These are phyloP conservation scores for Gracilaria gracilis DNA, from an alignment of 23 red algal species.

Conservation along the genomic window DNA sequence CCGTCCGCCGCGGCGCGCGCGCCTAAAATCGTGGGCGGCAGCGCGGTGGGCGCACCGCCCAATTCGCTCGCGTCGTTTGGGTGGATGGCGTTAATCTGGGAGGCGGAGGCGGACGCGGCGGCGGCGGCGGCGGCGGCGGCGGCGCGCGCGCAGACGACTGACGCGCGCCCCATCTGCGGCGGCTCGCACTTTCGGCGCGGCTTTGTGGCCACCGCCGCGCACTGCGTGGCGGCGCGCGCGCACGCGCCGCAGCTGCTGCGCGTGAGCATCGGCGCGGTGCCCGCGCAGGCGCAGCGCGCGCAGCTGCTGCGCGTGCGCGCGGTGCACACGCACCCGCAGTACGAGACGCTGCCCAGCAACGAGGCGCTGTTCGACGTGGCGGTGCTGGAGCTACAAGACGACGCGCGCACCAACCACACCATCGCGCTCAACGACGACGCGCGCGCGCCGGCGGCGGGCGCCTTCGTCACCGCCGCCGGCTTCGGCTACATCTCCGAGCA, in stretches of 20 bases:
- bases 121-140: background rate
- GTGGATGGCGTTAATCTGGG: constrained; percentile 71
- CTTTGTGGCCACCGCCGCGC: constrained; percentile 66
- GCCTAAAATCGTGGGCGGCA: constrained; percentile 45
- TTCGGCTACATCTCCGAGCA: constrained; percentile 60
- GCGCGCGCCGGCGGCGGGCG: constrained; percentile 18
- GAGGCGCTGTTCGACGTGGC: constrained; percentile 58
- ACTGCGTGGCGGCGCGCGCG: constrained; percentile 66
- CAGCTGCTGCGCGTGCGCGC: background rate
- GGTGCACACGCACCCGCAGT: constrained; percentile 49
- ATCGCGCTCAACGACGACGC: constrained; percentile 27
- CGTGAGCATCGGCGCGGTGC: constrained; percentile 14
- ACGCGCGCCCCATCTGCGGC: constrained; percentile 44
- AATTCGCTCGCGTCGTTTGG: constrained; percentile 36
- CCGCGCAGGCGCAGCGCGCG: background rate
- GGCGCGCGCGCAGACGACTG: background rate
- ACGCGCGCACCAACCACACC: background rate
- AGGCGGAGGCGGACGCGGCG: background rate
- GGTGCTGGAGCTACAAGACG: constrained; percentile 22
- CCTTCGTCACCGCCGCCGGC: constrained; percentile 46
- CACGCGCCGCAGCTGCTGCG: constrained; percentile 9
- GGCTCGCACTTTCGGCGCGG: constrained; percentile 41
- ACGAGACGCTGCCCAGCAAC: constrained; percentile 28
- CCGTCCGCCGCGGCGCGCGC: background rate
- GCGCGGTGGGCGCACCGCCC: background rate